Evolutionary conservation across 1,139 yeast genomes (phyloP).

Genomic region (Geotrichum macrosporum): DNA sequence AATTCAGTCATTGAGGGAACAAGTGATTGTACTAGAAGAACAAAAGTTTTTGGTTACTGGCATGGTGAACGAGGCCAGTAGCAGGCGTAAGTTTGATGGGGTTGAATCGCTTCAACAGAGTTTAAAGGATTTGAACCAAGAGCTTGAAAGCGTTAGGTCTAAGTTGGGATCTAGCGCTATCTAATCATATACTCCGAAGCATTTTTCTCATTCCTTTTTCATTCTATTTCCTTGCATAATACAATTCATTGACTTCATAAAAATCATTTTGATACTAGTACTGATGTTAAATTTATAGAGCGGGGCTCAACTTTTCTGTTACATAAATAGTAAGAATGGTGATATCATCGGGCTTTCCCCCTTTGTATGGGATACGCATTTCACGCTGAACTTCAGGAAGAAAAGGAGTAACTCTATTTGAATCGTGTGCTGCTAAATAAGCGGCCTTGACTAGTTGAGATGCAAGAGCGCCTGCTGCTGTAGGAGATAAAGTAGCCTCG

Average conservation of each 20-base stretch:
- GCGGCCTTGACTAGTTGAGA: slow-evolving; percentile 63
- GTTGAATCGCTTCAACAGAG: slow-evolving; percentile 57
- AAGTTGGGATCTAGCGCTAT: slow-evolving; percentile 67
- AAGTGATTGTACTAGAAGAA: slow-evolving; percentile 80
- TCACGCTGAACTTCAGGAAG: slow-evolving; percentile 65
- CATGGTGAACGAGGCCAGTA: slow-evolving; percentile 58
- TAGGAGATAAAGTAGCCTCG: slow-evolving; percentile 27
- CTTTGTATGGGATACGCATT: slow-evolving; percentile 59
- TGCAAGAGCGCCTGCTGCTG: slow-evolving; percentile 42
- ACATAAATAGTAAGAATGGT: slow-evolving; percentile 65
- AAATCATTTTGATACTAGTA: not conserved
- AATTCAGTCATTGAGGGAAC: slow-evolving; percentile 61
- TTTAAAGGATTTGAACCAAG: slow-evolving; percentile 52
- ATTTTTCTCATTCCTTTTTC: not conserved
- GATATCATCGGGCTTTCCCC: slow-evolving; percentile 95
- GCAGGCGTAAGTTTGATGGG: slow-evolving; percentile 73
- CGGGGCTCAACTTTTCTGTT: slow-evolving; percentile 19
- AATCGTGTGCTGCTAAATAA: slow-evolving; percentile 66
- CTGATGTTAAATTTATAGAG: too few relatives aligned
- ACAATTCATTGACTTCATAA: not conserved
- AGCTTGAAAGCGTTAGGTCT: slow-evolving; percentile 48
- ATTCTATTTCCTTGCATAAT: not conserved
- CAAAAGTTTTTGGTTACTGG: slow-evolving; percentile 68
- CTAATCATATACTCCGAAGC: slow-evolving; percentile 7
- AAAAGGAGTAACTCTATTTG: slow-evolving; percentile 76